Evolutionary conservation across 2,329 filamentous ascomycete species (phyloP), one percentile per base, ranked within the genome.

Genomic region (Myriosclerotinia curreyana): DNA sequence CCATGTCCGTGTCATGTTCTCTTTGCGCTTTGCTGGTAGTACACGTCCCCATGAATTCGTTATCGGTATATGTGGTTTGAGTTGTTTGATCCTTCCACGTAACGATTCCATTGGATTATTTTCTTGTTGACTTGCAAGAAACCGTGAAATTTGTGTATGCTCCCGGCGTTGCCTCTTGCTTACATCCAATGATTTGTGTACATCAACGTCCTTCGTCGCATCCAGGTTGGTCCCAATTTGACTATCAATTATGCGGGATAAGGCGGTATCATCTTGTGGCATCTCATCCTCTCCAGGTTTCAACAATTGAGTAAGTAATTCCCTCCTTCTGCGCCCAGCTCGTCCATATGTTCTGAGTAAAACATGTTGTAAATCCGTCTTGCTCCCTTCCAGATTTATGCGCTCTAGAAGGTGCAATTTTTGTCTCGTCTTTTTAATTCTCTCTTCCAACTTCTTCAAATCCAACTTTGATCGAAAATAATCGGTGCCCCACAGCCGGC

Each of bases 261-360:
- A 71, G 15, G 77, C 76, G 3, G 74, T 69, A 1, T 80, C 76
- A 69, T 81, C 75, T 38, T 69, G 68, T 0, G 81, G 78, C 2
- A 78, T 72, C 7, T 77, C 72, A 0, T 71, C 68, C 69, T 63
- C 70, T 34, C 68, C 67, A 14, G 65, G 58, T 49, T 61, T 49
- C n/a, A 72, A 79, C 67, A 66, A 84, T 0, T 77, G 68, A 0
- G 74, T 67, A 48, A 83, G 67, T 2, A 88, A 76, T 59, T 79
- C 71, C 17, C 82, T 79, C 51, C 84, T 78, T 42, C 82, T 76
- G 63, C 76, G 77, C 22, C 86, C 86, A 0, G 74, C 69, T 38
- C 85, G 79, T 8, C 82, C 86, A 69, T 86, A 85, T 1, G 78
- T 80, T 25, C 78, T 71, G 51, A 77, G 69, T 40, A 86, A 76